These are phyloP conservation scores for Ceratocystis albifundus DNA, from an alignment of 2,329 filamentous ascomycete species.

Conservation along the genomic window DNA sequence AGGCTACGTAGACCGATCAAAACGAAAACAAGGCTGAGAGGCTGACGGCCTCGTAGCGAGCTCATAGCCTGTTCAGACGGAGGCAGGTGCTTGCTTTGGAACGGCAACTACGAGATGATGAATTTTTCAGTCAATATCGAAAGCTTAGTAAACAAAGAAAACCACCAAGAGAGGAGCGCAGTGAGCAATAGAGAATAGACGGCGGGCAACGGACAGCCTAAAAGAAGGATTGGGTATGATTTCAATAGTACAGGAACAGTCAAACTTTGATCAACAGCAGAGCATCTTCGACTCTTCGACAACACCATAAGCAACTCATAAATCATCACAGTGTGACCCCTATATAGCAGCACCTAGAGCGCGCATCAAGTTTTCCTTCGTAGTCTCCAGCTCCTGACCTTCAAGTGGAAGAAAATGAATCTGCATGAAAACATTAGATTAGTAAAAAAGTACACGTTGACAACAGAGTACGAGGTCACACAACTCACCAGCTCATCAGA, in stretches of 20 bases:
- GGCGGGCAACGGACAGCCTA: background rate
- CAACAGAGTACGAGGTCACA: background rate
- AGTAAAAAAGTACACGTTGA: slow-evolving; percentile 23
- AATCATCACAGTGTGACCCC: background rate
- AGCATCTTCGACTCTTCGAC: slow-evolving; percentile 19
- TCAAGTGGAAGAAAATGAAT: slow-evolving; percentile 58
- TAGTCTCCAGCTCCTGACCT: slow-evolving; percentile 44
- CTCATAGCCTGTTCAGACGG: background rate
- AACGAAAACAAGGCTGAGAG: slow-evolving; percentile 12
- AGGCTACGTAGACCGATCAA: background rate
- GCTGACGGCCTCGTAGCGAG: background rate
- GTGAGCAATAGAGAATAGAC: background rate
- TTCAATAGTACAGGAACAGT: slow-evolving; percentile 17
- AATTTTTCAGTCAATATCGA: background rate
- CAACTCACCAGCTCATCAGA: slow-evolving; percentile 60
- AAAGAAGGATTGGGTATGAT: slow-evolving; percentile 16
- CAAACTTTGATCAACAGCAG: slow-evolving; percentile 22
- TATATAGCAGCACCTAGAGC: slow-evolving; percentile 28
- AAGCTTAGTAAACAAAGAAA: slow-evolving; percentile 22
- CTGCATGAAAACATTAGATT: slow-evolving; percentile 30
- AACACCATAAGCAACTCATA: slow-evolving; percentile 27
- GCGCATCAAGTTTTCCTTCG: slow-evolving; percentile 48
- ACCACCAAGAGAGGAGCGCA: slow-evolving; percentile 15
- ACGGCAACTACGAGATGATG: slow-evolving; percentile 18
- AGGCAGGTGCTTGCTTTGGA: background rate